Evolutionary conservation across 345 rosid species (phyloP), one percentile per base, ranked within the genome.

Genomic region (Mangifera indica): DNA sequence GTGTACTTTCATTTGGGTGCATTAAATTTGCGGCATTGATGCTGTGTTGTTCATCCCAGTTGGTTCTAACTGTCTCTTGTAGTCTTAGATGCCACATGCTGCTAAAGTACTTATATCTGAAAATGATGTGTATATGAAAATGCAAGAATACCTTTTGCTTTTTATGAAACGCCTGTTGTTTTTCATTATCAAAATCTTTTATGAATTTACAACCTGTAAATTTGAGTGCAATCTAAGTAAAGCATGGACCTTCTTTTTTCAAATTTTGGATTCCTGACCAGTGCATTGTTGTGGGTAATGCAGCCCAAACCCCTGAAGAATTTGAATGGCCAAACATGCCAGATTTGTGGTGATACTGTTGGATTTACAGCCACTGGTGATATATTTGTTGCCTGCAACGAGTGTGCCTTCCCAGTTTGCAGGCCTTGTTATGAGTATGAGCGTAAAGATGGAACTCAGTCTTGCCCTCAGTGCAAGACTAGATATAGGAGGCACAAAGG

Each of bases 401-500:
- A 96, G 82, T 96, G 99, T 84, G 99, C 89, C 60, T 96, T 96
- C 78, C 99, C 99, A 17, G 99, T 96, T 77, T 96, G 99, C 74
- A 90, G 93, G 17, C 93, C 99, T 80, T 96, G 99, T 72, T 96
- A 96, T 46, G 99, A 96, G 83, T 96, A 96, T 62, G 99, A 96
- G 81, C 88, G 98, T 71, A 96, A 91, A 81, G 99, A 96, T 74
- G 99, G 99, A 51, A 93, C 96, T 69, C 99, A 93, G 82, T 85
- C 90, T 72, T 96, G 99, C 78, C 99, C 99, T 8, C 98, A 96
- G 77, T 96, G 99, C 94, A 96, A 96, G 90, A 93, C 96, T 78
- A 89, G 98, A 81, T 96, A 93, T 81, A 89, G 76, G 78, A 86
- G 99, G 74, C 99, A 88, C 75, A 91, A 88, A 82, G 99, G 99